Evolutionary conservation across 768 basidiomycete genomes (phyloP).

Genomic region (Exidia glandulosa): DNA sequence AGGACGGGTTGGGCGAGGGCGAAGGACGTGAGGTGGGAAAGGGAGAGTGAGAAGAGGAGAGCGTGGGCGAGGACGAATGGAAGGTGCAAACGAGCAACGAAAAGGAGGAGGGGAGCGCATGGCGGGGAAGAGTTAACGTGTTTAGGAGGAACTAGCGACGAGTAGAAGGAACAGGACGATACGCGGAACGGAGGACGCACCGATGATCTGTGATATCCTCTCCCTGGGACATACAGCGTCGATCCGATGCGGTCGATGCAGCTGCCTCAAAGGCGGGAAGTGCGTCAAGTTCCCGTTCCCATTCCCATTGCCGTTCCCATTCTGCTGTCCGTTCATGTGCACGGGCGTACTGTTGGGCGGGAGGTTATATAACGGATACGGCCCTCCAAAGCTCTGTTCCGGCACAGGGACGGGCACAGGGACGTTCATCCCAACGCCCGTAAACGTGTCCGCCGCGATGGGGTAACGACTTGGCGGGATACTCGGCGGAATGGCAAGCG

Average conservation of each 20-base stretch:
- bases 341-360: constrained; percentile 32
- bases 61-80: no score
- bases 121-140: no score
- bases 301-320: constrained; percentile 23
- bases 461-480: constrained; percentile 61
- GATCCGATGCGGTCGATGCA: constrained; percentile 63
- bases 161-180: no score
- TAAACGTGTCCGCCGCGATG: constrained; percentile 56
- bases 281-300: constrained; percentile 10
- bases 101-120: no score
- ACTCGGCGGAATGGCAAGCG: constrained; percentile 9
- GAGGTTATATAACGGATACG: constrained; percentile 3
- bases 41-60: no score
- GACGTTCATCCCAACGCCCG: constrained; percentile 17
- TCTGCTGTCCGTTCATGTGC: constrained; percentile 32
- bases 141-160: no score
- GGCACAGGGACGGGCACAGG: constrained; percentile 23
- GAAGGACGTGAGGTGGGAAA: no score
- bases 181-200: no score
- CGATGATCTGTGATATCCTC: constrained; percentile 69
- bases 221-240: constrained; percentile 77
- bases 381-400: constrained; percentile 9
- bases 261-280: constrained; percentile 54
- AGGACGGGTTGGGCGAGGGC: no score
- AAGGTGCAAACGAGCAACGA: no score